Conservation (phyloP, 2,329 filamentous ascomycete species). For the Cladosporium sp. region DNA sequence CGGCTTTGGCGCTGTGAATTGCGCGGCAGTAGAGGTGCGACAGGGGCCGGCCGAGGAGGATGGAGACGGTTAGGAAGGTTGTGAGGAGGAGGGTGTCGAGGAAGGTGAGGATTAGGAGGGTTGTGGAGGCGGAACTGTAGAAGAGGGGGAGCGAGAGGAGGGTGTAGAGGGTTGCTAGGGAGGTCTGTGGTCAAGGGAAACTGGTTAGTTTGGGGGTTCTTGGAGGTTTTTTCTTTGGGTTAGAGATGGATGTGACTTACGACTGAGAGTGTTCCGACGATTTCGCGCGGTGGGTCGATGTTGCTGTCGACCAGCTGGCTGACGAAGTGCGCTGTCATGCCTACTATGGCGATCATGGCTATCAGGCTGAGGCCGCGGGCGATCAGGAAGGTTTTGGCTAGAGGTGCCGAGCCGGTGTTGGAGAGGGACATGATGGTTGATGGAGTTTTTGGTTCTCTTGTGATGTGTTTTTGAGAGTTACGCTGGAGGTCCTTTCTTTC, state of each 20-base stretch:
- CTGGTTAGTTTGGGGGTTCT: constrained; percentile 16
- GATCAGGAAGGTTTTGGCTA: constrained; percentile 74
- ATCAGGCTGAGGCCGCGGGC: constrained; percentile 67
- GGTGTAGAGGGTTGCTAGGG: constrained; percentile 74
- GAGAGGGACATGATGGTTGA: constrained; percentile 45
- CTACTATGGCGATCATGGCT: constrained; percentile 71
- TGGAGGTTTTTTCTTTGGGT: neutral
- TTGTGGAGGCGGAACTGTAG: constrained; percentile 71
- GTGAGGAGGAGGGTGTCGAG: constrained; percentile 69
- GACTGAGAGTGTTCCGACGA: constrained; percentile 74
- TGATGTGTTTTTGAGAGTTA: constrained; percentile 6
- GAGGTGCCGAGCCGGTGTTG: constrained; percentile 60
- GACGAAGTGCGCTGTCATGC: constrained; percentile 79
- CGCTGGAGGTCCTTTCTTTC: too few species aligned
- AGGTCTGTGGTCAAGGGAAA: constrained; percentile 56
- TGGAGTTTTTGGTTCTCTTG: neutral
- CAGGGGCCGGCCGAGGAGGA: constrained; percentile 74
- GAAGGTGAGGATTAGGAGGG: constrained; percentile 67
- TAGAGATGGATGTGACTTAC: constrained; percentile 62
- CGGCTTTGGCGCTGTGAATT: constrained; percentile 45
- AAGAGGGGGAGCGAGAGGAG: constrained; percentile 68
- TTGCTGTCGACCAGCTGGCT: constrained; percentile 65
- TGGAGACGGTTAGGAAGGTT: constrained; percentile 71
- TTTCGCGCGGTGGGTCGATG: constrained; percentile 63
- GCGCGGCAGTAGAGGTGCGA: constrained; percentile 70